Conservation (phyloP, 2,329 filamentous ascomycete species). For the Aureobasidium subglaciale region DNA sequence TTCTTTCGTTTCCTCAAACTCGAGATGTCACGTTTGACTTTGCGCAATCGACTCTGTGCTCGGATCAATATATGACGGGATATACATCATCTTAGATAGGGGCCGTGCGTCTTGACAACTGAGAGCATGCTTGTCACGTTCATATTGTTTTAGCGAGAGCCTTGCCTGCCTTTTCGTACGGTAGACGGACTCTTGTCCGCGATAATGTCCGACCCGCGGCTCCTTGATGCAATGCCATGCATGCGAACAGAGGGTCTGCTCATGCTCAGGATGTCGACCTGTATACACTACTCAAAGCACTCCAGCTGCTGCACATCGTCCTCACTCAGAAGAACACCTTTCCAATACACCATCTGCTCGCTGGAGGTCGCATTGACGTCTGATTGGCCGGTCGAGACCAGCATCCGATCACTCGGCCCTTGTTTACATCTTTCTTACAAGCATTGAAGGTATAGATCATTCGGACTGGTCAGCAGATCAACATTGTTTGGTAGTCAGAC, state of each 20-base stretch:
- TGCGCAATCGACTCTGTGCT: constrained; percentile 4
- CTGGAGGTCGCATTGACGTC: too few relatives aligned
- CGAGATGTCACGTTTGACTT: constrained; percentile 12
- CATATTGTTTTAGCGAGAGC: constrained; percentile 1
- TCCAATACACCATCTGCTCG: too few relatives aligned
- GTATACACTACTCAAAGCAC: neutral
- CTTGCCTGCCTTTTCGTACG: neutral
- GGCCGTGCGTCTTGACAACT: constrained; percentile 1
- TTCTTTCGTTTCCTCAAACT: constrained; percentile 13
- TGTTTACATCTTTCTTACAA: too few relatives aligned
- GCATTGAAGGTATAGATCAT: too few relatives aligned
- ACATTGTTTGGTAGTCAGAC: neutral
- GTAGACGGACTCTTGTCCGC: constrained; percentile 1
- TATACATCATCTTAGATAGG: constrained; percentile 9
- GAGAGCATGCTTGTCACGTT: constrained; percentile 1
- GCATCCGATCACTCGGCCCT: too few relatives aligned
- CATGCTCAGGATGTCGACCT: neutral
- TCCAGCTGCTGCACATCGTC: too few relatives aligned
- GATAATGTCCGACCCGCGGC: neutral
- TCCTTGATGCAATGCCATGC: neutral
- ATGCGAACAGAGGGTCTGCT: neutral
- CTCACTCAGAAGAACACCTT: too few relatives aligned
- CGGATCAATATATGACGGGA: neutral
- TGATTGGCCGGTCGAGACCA: too few relatives aligned
- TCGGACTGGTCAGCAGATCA: neutral